phyloP scores from a whole-genome alignment of 1,284 basidiomycete genomes.

The Tausonia pullulans region DNA sequence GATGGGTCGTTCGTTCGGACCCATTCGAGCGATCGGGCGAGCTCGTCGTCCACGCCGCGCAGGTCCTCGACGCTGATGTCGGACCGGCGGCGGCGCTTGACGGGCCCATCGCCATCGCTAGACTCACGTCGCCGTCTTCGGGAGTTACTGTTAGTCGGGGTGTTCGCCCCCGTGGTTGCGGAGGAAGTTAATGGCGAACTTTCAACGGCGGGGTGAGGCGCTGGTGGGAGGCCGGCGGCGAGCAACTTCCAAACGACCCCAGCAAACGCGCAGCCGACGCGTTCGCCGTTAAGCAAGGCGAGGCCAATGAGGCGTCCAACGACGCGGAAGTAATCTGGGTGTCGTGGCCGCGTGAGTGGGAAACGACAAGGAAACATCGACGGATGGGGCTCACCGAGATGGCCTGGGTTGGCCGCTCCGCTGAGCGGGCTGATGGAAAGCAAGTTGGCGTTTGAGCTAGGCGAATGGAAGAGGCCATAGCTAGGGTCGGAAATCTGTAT shows the following conservation, averaged over 20 bases:
- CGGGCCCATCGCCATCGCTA: too few species aligned
- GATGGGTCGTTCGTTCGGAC: constrained; percentile 8
- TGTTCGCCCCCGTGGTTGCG: too few species aligned
- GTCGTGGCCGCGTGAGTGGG: constrained; percentile 2
- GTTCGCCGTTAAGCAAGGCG: constrained; percentile 6
- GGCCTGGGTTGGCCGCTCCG: too few species aligned
- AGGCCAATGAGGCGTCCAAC: constrained; percentile 8
- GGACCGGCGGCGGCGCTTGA: not conserved
- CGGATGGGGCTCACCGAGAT: too few species aligned
- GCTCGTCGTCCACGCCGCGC: constrained; percentile 7
- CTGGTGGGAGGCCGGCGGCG: not conserved
- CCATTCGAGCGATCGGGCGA: constrained; percentile 4
- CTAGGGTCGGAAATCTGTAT: not conserved
- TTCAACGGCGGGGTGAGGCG: too few species aligned
- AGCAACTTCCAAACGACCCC: constrained; percentile 12
- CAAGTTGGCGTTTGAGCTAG: not conserved
- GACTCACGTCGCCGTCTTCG: too few species aligned
- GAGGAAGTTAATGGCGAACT: too few species aligned
- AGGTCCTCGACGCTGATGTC: constrained; percentile 1
- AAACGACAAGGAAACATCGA: not conserved
- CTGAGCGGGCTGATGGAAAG: constrained; percentile 6
- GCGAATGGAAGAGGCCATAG: constrained; percentile 8
- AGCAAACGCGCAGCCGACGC: constrained; percentile 7
- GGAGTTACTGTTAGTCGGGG: too few species aligned
- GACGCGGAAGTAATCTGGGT: constrained; percentile 12